Conservation (phyloP, 768 basidiomycete species). For the Auricularia cornea region DNA sequence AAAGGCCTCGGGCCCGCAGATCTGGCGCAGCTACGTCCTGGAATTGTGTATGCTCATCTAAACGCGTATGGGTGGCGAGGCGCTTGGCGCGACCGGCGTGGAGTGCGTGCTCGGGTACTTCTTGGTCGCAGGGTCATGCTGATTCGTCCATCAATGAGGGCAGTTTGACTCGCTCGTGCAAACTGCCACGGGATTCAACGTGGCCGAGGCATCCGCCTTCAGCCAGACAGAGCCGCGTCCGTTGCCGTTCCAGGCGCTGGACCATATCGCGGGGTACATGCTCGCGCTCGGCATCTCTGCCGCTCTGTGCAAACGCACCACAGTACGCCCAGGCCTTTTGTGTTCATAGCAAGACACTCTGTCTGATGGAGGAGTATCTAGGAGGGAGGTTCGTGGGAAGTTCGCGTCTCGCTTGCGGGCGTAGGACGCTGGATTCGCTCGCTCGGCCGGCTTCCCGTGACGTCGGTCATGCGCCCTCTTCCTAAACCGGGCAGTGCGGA, state of each 20-base stretch:
- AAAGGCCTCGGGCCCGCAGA: constrained; percentile 42
- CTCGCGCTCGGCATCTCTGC: constrained; percentile 51
- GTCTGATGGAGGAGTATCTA: constrained; percentile 13
- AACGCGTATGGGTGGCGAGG: constrained; percentile 52
- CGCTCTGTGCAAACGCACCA: constrained; percentile 45
- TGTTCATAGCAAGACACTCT: neutral
- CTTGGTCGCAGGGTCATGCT: too few species aligned
- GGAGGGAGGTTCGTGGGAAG: constrained; percentile 57
- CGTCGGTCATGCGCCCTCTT: constrained; percentile 1
- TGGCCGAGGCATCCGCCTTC: constrained; percentile 46
- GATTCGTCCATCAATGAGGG: too few species aligned
- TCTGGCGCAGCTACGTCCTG: constrained; percentile 31
- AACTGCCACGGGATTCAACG: constrained; percentile 51
- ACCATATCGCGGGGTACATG: constrained; percentile 52
- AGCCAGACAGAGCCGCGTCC: constrained; percentile 16
- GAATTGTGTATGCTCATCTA: constrained; percentile 47
- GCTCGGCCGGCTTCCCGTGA: constrained; percentile 37
- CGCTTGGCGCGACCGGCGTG: constrained; percentile 44
- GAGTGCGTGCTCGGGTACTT: constrained; percentile 27
- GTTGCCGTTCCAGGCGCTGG: constrained; percentile 51
- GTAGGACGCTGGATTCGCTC: constrained; percentile 51
- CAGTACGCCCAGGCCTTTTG: constrained; percentile 23
- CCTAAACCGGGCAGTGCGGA: neutral
- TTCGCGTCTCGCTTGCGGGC: constrained; percentile 49
- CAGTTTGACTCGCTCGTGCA: constrained; percentile 62